A percentile compares a stretch with the other conserved stretches of the same genome.
Conservation (phyloP, 2,329 filamentous ascomycete genomes). For the Ustilaginoidea virens region DNA sequence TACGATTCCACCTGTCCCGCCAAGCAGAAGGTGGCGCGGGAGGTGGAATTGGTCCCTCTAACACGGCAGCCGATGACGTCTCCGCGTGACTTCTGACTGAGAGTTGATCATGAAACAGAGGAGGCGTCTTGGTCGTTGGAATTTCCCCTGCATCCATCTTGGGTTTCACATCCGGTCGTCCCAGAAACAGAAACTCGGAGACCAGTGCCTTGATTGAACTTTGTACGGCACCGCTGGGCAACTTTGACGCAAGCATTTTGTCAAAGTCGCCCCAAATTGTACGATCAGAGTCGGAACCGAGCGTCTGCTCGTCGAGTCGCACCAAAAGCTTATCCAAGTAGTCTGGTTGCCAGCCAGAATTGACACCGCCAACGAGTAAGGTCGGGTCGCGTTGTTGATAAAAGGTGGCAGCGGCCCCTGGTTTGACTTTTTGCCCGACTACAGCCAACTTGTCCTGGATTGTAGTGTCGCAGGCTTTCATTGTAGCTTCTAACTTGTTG, state of each 20-base stretch:
- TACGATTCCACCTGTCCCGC: slow-evolving; percentile 17
- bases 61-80: too few species aligned
- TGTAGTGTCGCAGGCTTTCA: too few species aligned
- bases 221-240: not conserved
- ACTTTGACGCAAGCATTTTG: too few species aligned
- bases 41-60: too few species aligned
- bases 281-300: too few species aligned
- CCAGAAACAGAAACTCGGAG: not conserved
- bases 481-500: too few species aligned
- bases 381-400: slow-evolving; percentile 20
- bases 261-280: too few species aligned
- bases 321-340: slow-evolving; percentile 12
- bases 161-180: too few species aligned
- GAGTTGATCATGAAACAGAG: slow-evolving; percentile 5
- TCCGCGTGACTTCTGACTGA: slow-evolving; percentile 1
- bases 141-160: not conserved
- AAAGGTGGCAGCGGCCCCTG: too few species aligned
- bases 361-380: slow-evolving; percentile 19
- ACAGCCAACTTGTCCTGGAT: too few species aligned
- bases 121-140: slow-evolving; percentile 1
- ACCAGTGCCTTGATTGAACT: slow-evolving; percentile 1
- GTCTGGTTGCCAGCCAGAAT: slow-evolving; percentile 22
- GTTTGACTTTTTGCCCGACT: too few species aligned
- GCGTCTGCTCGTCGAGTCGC: slow-evolving; percentile 2
- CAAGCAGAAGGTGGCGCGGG: too few species aligned